A percentile compares a stretch with the other conserved stretches of the same genome.
These are phyloP conservation scores for Aspergillus uvarum DNA, from an alignment of 2,329 filamentous ascomycete species.

Conservation along the genomic window DNA sequence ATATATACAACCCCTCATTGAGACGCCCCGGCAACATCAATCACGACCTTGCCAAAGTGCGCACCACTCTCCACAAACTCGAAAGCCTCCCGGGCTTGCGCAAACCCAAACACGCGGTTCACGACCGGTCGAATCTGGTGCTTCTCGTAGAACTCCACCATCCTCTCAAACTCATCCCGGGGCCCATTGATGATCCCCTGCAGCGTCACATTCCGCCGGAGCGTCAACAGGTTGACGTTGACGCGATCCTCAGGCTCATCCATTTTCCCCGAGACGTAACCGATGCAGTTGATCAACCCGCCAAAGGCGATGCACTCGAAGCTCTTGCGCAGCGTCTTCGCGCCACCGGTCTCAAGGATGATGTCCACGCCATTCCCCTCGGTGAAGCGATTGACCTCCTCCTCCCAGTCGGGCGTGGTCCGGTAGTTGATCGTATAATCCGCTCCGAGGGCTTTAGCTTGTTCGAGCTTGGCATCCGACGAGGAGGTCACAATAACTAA, in stretches of 20 bases:
- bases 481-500: conserved; percentile 53
- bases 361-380: conserved; percentile 50
- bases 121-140: conserved; percentile 46
- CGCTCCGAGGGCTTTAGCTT: conserved; percentile 52
- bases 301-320: conserved; percentile 47
- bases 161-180: conserved; percentile 50
- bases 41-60: conserved; percentile 58
- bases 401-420: conserved; percentile 46
- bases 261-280: conserved; percentile 54
- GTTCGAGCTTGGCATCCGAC: conserved; percentile 51
- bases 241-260: conserved; percentile 55
- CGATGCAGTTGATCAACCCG: conserved; percentile 49
- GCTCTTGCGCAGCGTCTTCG: conserved; percentile 51
- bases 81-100: conserved; percentile 54
- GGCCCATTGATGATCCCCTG: conserved; percentile 65
- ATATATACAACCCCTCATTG: background rate
- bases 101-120: conserved; percentile 56
- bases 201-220: conserved; percentile 53
- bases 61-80: conserved; percentile 52
- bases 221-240: conserved; percentile 60
- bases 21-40: conserved; percentile 40
- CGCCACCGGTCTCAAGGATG: conserved; percentile 54
- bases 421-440: conserved; percentile 53
- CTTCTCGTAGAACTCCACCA: conserved; percentile 36
- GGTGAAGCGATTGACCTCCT: conserved; percentile 47